These are phyloP conservation scores for Diaporthe ampelina DNA, from an alignment of 2,329 filamentous ascomycete genomes.

Conservation along the genomic window DNA sequence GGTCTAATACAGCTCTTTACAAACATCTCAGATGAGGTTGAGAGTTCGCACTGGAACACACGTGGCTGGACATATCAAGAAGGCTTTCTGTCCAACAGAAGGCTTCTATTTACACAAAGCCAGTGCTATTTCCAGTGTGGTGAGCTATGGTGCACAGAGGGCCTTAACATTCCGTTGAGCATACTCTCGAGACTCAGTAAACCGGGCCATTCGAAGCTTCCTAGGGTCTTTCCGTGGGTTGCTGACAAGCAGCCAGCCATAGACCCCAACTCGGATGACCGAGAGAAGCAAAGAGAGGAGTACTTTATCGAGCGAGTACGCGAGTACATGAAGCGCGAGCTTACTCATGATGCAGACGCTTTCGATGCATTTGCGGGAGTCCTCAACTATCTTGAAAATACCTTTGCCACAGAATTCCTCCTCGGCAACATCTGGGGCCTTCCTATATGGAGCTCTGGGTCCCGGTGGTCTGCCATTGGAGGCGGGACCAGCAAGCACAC, in stretches of 20 bases:
- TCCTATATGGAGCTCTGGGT: slow-evolving; percentile 12
- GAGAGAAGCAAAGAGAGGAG: slow-evolving; percentile 25
- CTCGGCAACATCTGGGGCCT: slow-evolving; percentile 29
- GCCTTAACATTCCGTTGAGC: neutral
- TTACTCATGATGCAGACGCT: slow-evolving; percentile 26
- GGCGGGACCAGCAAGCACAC: slow-evolving; percentile 7
- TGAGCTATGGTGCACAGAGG: slow-evolving; percentile 30
- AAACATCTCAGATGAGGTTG: slow-evolving; percentile 27
- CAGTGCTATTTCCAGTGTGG: slow-evolving; percentile 57
- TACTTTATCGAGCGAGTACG: slow-evolving; percentile 29
- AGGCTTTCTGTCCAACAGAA: slow-evolving; percentile 52
- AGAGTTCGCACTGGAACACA: slow-evolving; percentile 51
- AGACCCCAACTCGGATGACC: neutral
- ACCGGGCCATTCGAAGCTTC: slow-evolving; percentile 9
- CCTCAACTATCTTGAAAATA: slow-evolving; percentile 25
- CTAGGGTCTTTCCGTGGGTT: slow-evolving; percentile 27
- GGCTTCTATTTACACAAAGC: slow-evolving; percentile 56
- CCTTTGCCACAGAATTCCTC: slow-evolving; percentile 21
- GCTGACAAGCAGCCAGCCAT: neutral
- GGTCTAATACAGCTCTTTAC: slow-evolving; percentile 40
- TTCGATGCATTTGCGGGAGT: slow-evolving; percentile 32
- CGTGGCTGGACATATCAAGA: slow-evolving; percentile 58
- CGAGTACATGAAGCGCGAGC: slow-evolving; percentile 32
- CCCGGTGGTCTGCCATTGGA: slow-evolving; percentile 1
- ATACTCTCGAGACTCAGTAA: slow-evolving; percentile 18